Conservation (phyloP, 78 protist species). For the Dictyostelium firmibasis region DNA sequence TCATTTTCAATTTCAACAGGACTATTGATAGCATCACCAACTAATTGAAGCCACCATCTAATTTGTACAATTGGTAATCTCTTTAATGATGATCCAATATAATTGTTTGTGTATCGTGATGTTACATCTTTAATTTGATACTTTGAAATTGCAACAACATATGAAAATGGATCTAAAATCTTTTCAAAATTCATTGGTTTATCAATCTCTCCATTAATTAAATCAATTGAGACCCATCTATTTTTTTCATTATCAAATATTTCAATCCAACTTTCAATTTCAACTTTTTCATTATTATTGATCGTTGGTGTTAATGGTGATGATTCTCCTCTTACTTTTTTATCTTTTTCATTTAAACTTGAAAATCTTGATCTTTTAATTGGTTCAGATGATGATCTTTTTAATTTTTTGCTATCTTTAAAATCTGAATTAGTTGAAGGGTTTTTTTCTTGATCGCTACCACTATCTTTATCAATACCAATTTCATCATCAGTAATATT, state of each 20-base stretch:
- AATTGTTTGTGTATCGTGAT: conserved; percentile 49
- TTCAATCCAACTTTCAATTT: conserved; percentile 50
- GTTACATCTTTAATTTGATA: conserved; percentile 52
- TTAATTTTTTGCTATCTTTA: neutral
- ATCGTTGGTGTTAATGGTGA: neutral
- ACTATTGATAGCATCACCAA: neutral
- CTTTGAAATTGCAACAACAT: neutral
- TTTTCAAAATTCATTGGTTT: conserved; percentile 15
- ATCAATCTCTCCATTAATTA: neutral
- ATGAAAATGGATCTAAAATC: conserved; percentile 20
- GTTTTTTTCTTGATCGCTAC: neutral
- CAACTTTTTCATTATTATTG: neutral
- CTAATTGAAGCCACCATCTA: conserved; percentile 17
- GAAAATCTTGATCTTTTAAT: neutral
- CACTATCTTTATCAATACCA: neutral
- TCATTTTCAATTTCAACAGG: neutral
- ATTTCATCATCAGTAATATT: neutral
- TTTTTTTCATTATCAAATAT: neutral
- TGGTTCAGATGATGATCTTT: conserved; percentile 10
- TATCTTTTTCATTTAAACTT: neutral
- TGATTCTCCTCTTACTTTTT: neutral
- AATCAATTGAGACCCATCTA: conserved; percentile 38
- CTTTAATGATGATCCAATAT: conserved; percentile 14
- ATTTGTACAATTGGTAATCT: conserved; percentile 21
- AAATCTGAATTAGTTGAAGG: neutral